Conservation (phyloP, 805 yeast genomes). For the Brettanomyces sp. region DNA sequence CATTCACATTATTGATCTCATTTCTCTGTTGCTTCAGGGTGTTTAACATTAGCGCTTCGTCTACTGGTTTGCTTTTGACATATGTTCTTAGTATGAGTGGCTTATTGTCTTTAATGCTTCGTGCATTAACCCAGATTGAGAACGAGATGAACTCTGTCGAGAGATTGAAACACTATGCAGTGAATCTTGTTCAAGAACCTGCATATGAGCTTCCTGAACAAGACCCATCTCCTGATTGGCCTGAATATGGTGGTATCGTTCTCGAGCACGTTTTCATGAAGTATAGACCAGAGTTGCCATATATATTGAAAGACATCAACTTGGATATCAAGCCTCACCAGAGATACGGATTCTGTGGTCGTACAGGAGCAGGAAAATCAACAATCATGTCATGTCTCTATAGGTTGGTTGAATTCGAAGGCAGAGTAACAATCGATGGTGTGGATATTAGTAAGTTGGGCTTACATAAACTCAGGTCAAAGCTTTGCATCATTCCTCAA, state of each 20-base stretch:
- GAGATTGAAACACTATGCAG: slow-evolving; percentile 57
- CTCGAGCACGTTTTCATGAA: slow-evolving; percentile 42
- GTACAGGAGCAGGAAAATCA: slow-evolving; percentile 82
- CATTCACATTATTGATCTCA: slow-evolving; percentile 38
- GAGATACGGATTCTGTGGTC: slow-evolving; percentile 76
- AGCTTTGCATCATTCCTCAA: slow-evolving; percentile 61
- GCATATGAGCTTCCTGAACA: slow-evolving; percentile 38
- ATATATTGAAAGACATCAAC: slow-evolving; percentile 39
- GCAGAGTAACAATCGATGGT: slow-evolving; percentile 48
- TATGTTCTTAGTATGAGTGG: slow-evolving; percentile 54
- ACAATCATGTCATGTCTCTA: slow-evolving; percentile 55
- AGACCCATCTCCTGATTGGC: slow-evolving; percentile 40
- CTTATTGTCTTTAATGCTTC: slow-evolving; percentile 38
- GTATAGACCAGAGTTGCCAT: slow-evolving; percentile 54
- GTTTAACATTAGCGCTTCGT: slow-evolving; percentile 46
- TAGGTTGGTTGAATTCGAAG: slow-evolving; percentile 45
- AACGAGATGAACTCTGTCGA: slow-evolving; percentile 80
- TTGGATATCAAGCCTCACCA: slow-evolving; percentile 42
- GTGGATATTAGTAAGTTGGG: slow-evolving; percentile 45
- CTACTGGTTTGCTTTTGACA: slow-evolving; percentile 54
- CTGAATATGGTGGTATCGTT: slow-evolving; percentile 34
- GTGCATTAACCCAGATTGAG: slow-evolving; percentile 62
- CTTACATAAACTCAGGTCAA: slow-evolving; percentile 43
- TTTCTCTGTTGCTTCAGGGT: slow-evolving; percentile 51
- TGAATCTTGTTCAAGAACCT: slow-evolving; percentile 55